Evolutionary conservation across 106 monocot species (phyloP), one percentile per base, ranked within the genome.

Genomic region (Dendrobium chrysotoxum): DNA sequence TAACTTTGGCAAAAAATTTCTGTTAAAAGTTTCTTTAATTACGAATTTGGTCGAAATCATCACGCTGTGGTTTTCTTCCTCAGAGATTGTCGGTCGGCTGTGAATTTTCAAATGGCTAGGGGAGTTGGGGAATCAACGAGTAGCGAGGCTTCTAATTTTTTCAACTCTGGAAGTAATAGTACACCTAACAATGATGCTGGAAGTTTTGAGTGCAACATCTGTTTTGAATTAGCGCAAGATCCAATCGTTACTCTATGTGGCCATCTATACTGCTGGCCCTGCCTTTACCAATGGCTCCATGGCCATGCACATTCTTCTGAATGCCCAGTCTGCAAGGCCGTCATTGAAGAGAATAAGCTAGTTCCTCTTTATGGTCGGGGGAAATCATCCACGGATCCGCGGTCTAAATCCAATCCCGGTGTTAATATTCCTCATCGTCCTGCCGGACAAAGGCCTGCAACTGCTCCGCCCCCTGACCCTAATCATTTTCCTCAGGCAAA

Each of bases 231-330:
- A 38, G 89, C 96, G 0, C 93, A 91, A 77, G 96, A 96, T 9
- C 93, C 93, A 4, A 85, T 96, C 23, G 89, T 93, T 26, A 93
- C 96, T 13, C 90, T 96, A 1, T 96, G 96, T 25, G 89, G 96
- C 47, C 93, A 96, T 66, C 89, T 96, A 45, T 93, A 87, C 85
- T 96, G 96, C 82, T 93, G 96, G 93, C 93, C 91, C 18, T 96
- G 95, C 76, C 86, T 96, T 31, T 91, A 93, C 85, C 78, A 88
- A 72, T 96, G 96, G 96, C 86, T 96, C 40, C 88, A 85, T 58
- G 42, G 83, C 50, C 86, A 93, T 71, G 78, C 91, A 45, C 83
- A 81, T n/a, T 89, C 96, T 2, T 86, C 83, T 10, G 89, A 91
- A 39, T 96, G 96, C 86, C 93, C 93, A 0, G 96, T 96, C 26